Conservation (phyloP, 164 flowering plant genomes). For the Nymphaea colorata region DNA sequence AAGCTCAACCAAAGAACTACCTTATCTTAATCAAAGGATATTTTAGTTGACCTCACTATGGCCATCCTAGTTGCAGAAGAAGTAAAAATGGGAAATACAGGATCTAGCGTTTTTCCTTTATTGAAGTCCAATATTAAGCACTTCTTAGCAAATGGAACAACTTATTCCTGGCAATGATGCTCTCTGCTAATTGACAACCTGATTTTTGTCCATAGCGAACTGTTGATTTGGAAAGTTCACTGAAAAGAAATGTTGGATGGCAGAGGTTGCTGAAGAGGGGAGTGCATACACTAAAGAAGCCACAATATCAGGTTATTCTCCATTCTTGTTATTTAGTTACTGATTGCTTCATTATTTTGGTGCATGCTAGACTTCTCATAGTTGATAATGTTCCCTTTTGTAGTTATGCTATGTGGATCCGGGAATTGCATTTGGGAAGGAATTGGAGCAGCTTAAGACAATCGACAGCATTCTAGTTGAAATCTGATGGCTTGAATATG, state of each 20-base stretch:
- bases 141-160: too few relatives aligned
- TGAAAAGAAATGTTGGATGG: conserved; percentile 57
- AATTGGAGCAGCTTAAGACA: conserved; percentile 61
- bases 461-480: conserved; percentile 26
- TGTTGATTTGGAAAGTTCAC: conserved; percentile 47
- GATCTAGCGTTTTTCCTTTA: background rate
- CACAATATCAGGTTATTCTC: conserved; percentile 67
- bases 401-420: conserved; percentile 70
- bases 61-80: too few relatives aligned
- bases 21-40: too few relatives aligned
- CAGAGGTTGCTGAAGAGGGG: conserved; percentile 80
- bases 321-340: background rate
- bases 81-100: too few relatives aligned
- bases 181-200: background rate
- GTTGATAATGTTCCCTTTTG: conserved; percentile 3
- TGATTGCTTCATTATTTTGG: background rate
- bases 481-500: background rate
- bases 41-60: too few relatives aligned
- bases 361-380: background rate
- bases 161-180: too few relatives aligned
- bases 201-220: conserved; percentile 35
- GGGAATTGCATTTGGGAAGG: conserved; percentile 50
- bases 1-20: too few relatives aligned
- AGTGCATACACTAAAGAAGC: conserved; percentile 65
- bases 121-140: background rate